phyloP scores from a whole-genome alignment of 116 monocot species.

The Zostera marina region DNA sequence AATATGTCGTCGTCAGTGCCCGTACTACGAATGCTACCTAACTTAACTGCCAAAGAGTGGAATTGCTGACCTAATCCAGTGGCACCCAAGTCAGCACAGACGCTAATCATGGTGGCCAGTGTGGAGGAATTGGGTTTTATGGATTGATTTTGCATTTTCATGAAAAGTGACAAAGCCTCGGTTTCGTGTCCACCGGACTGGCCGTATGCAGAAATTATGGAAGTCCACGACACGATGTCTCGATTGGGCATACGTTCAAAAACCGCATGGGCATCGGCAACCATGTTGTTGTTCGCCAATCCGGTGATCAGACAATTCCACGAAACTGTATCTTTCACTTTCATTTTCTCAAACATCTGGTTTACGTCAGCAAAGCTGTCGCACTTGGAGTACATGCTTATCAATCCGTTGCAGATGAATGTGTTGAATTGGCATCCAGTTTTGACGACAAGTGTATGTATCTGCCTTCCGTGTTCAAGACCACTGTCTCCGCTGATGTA shows the following conservation, averaged over 20 bases:
- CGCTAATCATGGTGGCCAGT: constrained; percentile 24
- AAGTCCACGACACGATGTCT: constrained; percentile 49
- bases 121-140: constrained; percentile 30
- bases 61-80: constrained; percentile 25
- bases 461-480: constrained; percentile 31
- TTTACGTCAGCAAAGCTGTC: constrained; percentile 16
- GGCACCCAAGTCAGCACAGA: constrained; percentile 23
- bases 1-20: constrained; percentile 22
- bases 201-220: constrained; percentile 41
- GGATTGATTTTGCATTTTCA: constrained; percentile 21
- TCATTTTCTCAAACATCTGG: constrained; percentile 29
- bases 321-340: constrained; percentile 30
- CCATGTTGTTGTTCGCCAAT: constrained; percentile 26
- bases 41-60: constrained; percentile 23
- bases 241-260: constrained; percentile 33
- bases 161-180: constrained; percentile 31
- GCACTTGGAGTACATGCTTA: constrained; percentile 44
- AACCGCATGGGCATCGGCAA: constrained; percentile 28
- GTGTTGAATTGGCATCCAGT: constrained; percentile 36
- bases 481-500: constrained; percentile 23
- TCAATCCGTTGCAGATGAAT: constrained; percentile 32
- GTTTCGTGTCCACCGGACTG: constrained; percentile 24
- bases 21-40: constrained; percentile 5
- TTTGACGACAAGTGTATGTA: constrained; percentile 47
- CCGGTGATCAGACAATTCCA: constrained; percentile 47